phyloP scores from a whole-genome alignment of 352 stramenopile species.

The Phytopythium ostracodes region DNA sequence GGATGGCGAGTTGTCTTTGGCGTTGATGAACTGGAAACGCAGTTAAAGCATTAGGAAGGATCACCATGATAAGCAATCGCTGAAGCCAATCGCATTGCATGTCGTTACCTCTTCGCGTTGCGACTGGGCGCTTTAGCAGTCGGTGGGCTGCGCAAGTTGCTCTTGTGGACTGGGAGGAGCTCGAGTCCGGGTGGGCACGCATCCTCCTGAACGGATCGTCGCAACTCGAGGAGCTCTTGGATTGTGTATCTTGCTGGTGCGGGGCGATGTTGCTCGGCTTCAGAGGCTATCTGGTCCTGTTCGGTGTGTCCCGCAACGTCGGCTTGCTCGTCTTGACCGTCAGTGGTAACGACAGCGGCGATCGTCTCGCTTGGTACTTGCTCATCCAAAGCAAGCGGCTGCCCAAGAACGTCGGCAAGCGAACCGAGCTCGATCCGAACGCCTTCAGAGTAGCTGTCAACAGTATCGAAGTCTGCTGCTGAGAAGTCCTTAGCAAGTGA shows the following conservation, averaged over 20 bases:
- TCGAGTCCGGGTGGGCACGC: background rate
- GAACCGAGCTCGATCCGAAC: background rate
- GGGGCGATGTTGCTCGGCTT: background rate
- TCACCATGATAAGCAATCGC: background rate
- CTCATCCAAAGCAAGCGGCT: background rate
- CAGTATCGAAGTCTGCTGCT: background rate
- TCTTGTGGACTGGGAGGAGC: conserved; percentile 4
- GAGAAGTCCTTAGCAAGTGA: background rate
- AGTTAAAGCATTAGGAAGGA: background rate
- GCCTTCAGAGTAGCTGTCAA: background rate
- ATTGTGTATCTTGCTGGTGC: background rate
- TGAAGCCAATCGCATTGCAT: background rate
- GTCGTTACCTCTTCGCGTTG: background rate
- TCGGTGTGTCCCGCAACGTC: background rate
- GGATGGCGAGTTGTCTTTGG: background rate
- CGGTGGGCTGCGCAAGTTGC: background rate
- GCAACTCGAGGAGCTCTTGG: conserved; percentile 2
- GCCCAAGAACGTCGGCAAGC: background rate
- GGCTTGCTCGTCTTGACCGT: background rate
- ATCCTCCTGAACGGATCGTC: background rate
- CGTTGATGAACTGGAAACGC: background rate
- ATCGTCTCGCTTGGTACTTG: no score
- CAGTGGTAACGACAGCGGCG: background rate
- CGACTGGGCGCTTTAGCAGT: background rate
- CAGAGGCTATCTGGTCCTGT: background rate